These are phyloP conservation scores for Volvariella surrecta DNA, from an alignment of 1,284 basidiomycete genomes.

Conservation along the genomic window DNA sequence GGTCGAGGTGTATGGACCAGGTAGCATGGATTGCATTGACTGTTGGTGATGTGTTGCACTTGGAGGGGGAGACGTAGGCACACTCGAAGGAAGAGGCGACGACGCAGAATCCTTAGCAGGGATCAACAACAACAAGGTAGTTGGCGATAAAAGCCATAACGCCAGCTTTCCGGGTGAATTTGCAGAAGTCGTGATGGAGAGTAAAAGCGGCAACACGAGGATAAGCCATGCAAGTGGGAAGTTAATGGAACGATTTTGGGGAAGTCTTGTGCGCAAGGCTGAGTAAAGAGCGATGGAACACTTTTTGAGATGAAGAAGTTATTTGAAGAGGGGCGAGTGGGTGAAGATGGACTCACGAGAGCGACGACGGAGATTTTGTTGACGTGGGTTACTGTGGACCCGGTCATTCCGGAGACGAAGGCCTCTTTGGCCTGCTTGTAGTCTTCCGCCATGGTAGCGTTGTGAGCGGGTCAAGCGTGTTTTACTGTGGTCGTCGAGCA, in stretches of 20 bases:
- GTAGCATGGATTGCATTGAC: constrained; percentile 6
- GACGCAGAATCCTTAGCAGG: constrained; percentile 32
- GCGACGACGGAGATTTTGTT: constrained; percentile 69
- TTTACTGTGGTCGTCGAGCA: too few species aligned
- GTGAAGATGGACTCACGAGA: constrained; percentile 44
- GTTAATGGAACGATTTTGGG: constrained; percentile 24
- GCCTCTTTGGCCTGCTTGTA: constrained; percentile 86
- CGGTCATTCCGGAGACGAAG: constrained; percentile 77
- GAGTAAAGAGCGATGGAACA: constrained; percentile 66
- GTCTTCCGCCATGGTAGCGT: constrained; percentile 14
- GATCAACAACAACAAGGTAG: constrained; percentile 29
- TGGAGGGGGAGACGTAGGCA: constrained; percentile 18
- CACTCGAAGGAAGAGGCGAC: constrained; percentile 40
- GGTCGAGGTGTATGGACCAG: constrained; percentile 7
- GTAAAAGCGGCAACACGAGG: constrained; percentile 68
- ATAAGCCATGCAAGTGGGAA: constrained; percentile 55
- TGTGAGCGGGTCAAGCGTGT: constrained; percentile 75
- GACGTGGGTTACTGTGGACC: constrained; percentile 69
- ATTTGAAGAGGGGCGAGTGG: constrained; percentile 2
- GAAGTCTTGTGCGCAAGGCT: constrained; percentile 39
- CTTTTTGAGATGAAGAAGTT: constrained; percentile 29
- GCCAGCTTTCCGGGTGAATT: constrained; percentile 47
- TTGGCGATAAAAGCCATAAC: constrained; percentile 36
- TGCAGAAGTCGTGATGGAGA: constrained; percentile 75
- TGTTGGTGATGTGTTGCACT: neutral